A percentile compares a stretch with the other conserved stretches of the same genome.
Conservation (phyloP, 31 red algal species). For the Bonnemaisonia californica region DNA sequence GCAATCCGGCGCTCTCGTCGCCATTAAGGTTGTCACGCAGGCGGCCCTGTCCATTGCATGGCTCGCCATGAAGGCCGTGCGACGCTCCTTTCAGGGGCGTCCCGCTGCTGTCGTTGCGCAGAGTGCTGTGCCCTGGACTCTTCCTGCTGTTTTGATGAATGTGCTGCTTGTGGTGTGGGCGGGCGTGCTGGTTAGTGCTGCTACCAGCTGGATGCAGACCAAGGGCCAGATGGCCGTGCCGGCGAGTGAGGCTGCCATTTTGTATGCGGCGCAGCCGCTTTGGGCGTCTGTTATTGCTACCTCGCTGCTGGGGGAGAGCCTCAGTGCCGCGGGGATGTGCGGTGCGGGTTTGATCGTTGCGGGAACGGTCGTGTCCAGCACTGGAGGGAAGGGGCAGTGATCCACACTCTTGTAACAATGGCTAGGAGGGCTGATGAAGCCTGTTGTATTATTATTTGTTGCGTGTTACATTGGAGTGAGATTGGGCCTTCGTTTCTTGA, state of each 20-base stretch:
- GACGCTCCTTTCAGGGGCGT: too few species aligned
- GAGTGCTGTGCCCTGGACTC: conserved; percentile 21
- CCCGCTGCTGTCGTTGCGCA: conserved; percentile 1
- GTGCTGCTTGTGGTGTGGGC: conserved; percentile 66
- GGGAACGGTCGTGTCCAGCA: conserved; percentile 47
- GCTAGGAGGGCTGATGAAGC: too few species aligned
- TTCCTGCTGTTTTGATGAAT: conserved; percentile 38
- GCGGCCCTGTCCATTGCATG: conserved; percentile 48
- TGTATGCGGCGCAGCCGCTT: conserved; percentile 78
- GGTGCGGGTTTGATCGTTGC: conserved; percentile 56
- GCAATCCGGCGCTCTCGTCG: conserved; percentile 46
- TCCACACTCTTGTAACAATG: not conserved
- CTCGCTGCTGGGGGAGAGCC: conserved; percentile 52
- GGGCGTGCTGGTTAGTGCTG: conserved; percentile 67
- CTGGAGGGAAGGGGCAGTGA: conserved; percentile 26
- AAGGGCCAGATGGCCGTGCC: conserved; percentile 58
- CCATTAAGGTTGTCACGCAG: conserved; percentile 66
- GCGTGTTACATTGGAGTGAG: too few species aligned
- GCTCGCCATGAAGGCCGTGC: conserved; percentile 10
- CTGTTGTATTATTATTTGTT: too few species aligned
- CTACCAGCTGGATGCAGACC: conserved; percentile 57
- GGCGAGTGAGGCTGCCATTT: conserved; percentile 65
- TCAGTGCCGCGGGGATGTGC: conserved; percentile 42
- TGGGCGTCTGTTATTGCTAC: conserved; percentile 63
- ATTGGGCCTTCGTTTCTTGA: too few species aligned